These are phyloP conservation scores for Penicillium alfredii DNA, from an alignment of 495 filamentous ascomycete species.

Conservation along the genomic window DNA sequence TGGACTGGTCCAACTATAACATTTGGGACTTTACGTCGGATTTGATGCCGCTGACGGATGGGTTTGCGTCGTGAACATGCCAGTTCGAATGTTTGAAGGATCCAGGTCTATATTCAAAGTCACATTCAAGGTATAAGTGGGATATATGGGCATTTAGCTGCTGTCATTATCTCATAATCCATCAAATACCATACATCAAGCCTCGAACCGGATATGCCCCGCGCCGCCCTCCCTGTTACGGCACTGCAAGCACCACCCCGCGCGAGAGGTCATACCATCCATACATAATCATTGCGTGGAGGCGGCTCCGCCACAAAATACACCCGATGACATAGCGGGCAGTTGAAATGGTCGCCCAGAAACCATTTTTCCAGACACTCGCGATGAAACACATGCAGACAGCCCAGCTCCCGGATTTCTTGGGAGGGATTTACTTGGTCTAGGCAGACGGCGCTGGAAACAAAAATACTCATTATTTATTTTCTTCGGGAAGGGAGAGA, in stretches of 20 bases:
- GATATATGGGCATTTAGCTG: no score
- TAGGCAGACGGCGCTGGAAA: slow-evolving; percentile 36
- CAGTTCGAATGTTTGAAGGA: no score
- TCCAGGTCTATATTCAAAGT: background rate
- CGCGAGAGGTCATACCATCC: slow-evolving; percentile 44
- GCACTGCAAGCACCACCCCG: no score
- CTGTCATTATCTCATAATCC: no score
- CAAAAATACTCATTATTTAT: background rate
- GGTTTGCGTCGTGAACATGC: no score
- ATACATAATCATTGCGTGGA: slow-evolving; percentile 34
- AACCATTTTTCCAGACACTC: slow-evolving; percentile 45
- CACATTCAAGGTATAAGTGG: no score
- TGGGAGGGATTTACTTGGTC: slow-evolving; percentile 36
- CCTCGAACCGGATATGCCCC: no score
- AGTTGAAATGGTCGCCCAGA: slow-evolving; percentile 39
- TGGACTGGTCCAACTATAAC: slow-evolving; percentile 37
- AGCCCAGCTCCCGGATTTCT: slow-evolving; percentile 40
- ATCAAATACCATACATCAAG: no score
- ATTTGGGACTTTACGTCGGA: slow-evolving; percentile 33
- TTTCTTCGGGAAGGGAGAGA: no score
- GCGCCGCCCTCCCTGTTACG: no score
- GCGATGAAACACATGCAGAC: slow-evolving; percentile 42
- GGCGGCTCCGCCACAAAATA: slow-evolving; percentile 34
- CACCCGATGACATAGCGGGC: slow-evolving; percentile 38
- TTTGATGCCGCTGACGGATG: slow-evolving; percentile 22